Evolutionary conservation across 2,329 filamentous ascomycete genomes (phyloP), one percentile per base, ranked within the genome.

Genomic region (Westerdykella ornata): DNA sequence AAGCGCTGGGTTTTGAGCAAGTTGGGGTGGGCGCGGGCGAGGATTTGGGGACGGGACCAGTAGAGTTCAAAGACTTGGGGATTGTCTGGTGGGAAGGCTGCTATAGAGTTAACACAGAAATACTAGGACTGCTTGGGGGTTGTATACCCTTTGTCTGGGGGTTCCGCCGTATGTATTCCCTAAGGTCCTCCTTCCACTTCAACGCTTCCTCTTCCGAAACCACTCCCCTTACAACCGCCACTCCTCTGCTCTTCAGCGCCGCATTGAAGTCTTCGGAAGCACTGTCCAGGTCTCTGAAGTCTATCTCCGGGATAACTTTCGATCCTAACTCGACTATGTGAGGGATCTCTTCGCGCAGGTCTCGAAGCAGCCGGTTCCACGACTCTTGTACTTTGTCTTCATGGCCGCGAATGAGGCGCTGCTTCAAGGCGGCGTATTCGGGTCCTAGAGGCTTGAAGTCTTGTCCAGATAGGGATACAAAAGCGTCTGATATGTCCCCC

Each of bases 211-310:
- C 46, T 46, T 72, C 59, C 1, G 66, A 55, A 1, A 74, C 53
- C 1, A 73, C 71, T 22, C 68, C 66, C 32, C 70, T 62, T 29
- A 74, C 63, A 6, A 74, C 66, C 3, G 71, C 70, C 1, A 73
- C 71, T 14, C 72, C 72, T 26, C 81, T 75, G 53, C 80, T 78
- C 52, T 73, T 73, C 38, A 82, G 69, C 53, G 77, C 75, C 36
- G 68, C 67, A 39, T 68, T 71, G 58, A 85, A 85, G 1, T 72
- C 67, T 17, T 73, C 67, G 2, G 76, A 72, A 38, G 74, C 71
- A 40, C 69, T 63, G 3, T 62, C 62, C 13, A 74, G 59, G 34
- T 73, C 69, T 20, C 66, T 64, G 57, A 70, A 74, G 39, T 72
- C 54, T 29, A 74, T 73, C 43, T 71, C 63, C 0, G 72, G 72